A percentile compares a stretch with the other conserved stretches of the same genome.
These are phyloP conservation scores for Lepidium africanum DNA, from an alignment of 345 rosid species.

Conservation along the genomic window DNA sequence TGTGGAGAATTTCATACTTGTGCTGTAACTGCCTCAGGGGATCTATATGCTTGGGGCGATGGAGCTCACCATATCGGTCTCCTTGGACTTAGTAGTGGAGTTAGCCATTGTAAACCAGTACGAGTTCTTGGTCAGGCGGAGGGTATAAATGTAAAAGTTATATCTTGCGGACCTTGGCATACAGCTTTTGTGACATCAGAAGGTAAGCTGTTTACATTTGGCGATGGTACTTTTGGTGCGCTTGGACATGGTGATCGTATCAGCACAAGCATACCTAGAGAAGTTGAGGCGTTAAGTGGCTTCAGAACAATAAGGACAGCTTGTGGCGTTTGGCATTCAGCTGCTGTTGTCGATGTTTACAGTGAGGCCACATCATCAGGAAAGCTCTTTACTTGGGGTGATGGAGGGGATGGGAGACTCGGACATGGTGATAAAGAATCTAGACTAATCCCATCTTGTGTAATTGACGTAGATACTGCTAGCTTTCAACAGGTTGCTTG, in stretches of 20 bases:
- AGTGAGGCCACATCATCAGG: constrained; percentile 30
- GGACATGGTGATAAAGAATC: constrained; percentile 56
- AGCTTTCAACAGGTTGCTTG: constrained; percentile 56
- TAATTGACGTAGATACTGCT: constrained; percentile 35
- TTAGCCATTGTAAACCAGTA: constrained; percentile 46
- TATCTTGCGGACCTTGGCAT: constrained; percentile 72
- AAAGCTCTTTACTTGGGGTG: constrained; percentile 63
- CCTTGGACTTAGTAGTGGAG: constrained; percentile 40
- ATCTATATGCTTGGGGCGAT: constrained; percentile 54
- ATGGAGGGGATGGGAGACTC: constrained; percentile 54
- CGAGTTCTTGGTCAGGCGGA: constrained; percentile 44
- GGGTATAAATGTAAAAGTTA: constrained; percentile 38
- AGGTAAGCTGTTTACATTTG: constrained; percentile 55
- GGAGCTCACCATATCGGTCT: constrained; percentile 41
- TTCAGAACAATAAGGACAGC: constrained; percentile 40
- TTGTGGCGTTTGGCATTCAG: constrained; percentile 69
- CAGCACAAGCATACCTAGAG: constrained; percentile 42
- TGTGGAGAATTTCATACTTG: constrained; percentile 62
- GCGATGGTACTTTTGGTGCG: constrained; percentile 63
- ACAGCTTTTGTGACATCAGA: constrained; percentile 47
- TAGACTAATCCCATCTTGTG: constrained; percentile 42
- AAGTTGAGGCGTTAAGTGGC: constrained; percentile 44
- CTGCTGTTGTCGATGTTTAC: constrained; percentile 48
- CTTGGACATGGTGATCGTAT: constrained; percentile 57
- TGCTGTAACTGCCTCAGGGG: constrained; percentile 53